phyloP scores from a whole-genome alignment of 176 grass and related monocot species.

The Thinopyrum elongatum region DNA sequence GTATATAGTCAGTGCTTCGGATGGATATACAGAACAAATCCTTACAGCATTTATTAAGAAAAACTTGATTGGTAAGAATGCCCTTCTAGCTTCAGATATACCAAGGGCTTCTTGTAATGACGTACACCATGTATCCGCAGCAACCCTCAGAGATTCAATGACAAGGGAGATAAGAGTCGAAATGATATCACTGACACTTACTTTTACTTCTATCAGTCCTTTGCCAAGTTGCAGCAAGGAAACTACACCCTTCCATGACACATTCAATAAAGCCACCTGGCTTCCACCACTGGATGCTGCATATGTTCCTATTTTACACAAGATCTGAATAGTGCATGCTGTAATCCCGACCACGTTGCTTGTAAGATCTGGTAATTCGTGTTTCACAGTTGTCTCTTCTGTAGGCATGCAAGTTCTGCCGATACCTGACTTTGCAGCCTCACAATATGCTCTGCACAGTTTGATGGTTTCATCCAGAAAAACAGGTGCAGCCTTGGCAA shows the following conservation, averaged over 20 bases:
- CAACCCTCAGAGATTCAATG: constrained; percentile 63
- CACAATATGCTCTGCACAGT: constrained; percentile 68
- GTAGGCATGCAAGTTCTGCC: constrained; percentile 22
- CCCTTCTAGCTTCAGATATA: constrained; percentile 78
- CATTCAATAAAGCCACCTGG: constrained; percentile 70
- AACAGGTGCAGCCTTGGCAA: constrained; percentile 58
- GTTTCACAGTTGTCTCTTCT: constrained; percentile 33
- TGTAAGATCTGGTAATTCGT: constrained; percentile 29
- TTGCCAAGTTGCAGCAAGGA: constrained; percentile 85
- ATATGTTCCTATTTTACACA: constrained; percentile 73
- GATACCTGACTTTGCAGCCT: constrained; percentile 42
- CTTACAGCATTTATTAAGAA: constrained; percentile 92
- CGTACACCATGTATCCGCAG: constrained; percentile 47
- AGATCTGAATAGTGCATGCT: constrained; percentile 54
- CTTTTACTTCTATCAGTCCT: constrained; percentile 59
- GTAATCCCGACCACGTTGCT: constrained; percentile 43
- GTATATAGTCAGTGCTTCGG: constrained; percentile 54
- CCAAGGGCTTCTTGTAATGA: constrained; percentile 32
- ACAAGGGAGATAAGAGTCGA: constrained; percentile 62
- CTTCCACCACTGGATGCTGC: constrained; percentile 83
- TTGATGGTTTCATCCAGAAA: constrained; percentile 74
- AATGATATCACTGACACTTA: constrained; percentile 68
- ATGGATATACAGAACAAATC: constrained; percentile 77
- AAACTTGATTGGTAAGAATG: constrained; percentile 93
- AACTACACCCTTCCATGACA: constrained; percentile 90